phyloP scores from a whole-genome alignment of 345 rosid genomes.

The Salix viminalis region DNA sequence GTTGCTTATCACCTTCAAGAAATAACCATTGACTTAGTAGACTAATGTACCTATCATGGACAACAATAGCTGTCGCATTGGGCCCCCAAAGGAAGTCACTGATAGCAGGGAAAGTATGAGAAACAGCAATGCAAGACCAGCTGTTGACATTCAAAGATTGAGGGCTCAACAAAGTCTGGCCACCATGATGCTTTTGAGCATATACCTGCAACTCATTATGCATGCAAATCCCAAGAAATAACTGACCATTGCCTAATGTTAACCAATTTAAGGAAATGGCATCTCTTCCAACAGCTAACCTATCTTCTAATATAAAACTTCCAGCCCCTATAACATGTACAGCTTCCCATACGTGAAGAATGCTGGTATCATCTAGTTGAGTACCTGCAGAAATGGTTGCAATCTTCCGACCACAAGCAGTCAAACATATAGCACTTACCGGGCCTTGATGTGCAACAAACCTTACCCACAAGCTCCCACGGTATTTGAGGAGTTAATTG shows the following conservation, averaged over 20 bases:
- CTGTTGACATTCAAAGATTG: conserved; percentile 33
- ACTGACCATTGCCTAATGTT: conserved; percentile 57
- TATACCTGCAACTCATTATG: conserved; percentile 61
- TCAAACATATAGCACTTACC: conserved; percentile 47
- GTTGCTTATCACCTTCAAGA: conserved; percentile 31
- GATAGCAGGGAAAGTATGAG: conserved; percentile 42
- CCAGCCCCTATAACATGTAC: conserved; percentile 53
- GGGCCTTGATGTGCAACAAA: conserved; percentile 53
- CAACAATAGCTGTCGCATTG: conserved; percentile 44
- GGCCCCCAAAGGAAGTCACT: conserved; percentile 65
- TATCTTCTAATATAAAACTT: conserved; percentile 63
- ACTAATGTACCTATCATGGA: conserved; percentile 59
- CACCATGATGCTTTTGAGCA: conserved; percentile 49
- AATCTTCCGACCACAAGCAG: conserved; percentile 65
- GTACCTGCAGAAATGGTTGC: conserved; percentile 49
- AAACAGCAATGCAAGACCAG: conserved; percentile 78
- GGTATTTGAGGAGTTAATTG: conserved; percentile 25
- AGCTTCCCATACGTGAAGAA: conserved; percentile 60
- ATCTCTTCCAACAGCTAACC: conserved; percentile 39
- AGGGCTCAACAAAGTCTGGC: conserved; percentile 34
- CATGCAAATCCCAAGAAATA: conserved; percentile 67
- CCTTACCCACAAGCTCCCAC: conserved; percentile 81
- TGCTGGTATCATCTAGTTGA: conserved; percentile 24
- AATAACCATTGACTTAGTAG: conserved; percentile 56
- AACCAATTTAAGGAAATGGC: conserved; percentile 66